phyloP scores from a whole-genome alignment of 2,329 filamentous ascomycete species.

The Cryphonectria nitschkei region DNA sequence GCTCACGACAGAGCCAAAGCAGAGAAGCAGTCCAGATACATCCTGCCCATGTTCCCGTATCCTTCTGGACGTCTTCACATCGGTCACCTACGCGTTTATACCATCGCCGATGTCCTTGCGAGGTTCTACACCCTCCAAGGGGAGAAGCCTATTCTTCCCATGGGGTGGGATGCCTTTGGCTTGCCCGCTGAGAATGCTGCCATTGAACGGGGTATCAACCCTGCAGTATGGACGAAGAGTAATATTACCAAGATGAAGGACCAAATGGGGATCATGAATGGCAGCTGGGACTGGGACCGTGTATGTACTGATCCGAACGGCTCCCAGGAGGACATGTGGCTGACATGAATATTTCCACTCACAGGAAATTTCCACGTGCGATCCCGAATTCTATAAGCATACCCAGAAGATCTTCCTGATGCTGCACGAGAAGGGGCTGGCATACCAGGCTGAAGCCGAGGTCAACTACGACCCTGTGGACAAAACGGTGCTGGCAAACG shows the following conservation, averaged over 20 bases:
- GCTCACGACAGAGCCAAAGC: conserved; percentile 28
- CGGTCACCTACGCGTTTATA: conserved; percentile 86
- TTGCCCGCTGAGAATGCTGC: conserved; percentile 91
- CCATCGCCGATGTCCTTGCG: conserved; percentile 84
- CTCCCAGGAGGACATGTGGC: not conserved
- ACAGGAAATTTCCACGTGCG: conserved; percentile 83
- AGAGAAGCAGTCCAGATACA: conserved; percentile 57
- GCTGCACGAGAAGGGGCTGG: conserved; percentile 73
- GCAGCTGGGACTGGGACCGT: conserved; percentile 79
- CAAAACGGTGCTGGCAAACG: conserved; percentile 87
- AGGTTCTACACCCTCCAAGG: conserved; percentile 77
- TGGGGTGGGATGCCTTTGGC: conserved; percentile 94
- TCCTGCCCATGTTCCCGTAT: conserved; percentile 93
- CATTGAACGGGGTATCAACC: conserved; percentile 78
- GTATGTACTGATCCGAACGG: conserved; percentile 53
- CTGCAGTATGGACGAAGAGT: conserved; percentile 74
- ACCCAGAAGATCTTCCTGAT: conserved; percentile 85
- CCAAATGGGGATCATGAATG: conserved; percentile 79
- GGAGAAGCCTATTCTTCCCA: conserved; percentile 78
- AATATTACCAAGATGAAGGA: conserved; percentile 87
- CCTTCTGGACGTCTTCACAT: conserved; percentile 86
- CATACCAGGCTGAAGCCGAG: conserved; percentile 80
- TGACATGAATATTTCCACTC: conserved; percentile 21
- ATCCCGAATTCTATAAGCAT: conserved; percentile 85
- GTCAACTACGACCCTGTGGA: conserved; percentile 93